Base-by-base conservation (phyloP, 139 green algal species). In the Astrephomene gubernaculifera region DNA sequence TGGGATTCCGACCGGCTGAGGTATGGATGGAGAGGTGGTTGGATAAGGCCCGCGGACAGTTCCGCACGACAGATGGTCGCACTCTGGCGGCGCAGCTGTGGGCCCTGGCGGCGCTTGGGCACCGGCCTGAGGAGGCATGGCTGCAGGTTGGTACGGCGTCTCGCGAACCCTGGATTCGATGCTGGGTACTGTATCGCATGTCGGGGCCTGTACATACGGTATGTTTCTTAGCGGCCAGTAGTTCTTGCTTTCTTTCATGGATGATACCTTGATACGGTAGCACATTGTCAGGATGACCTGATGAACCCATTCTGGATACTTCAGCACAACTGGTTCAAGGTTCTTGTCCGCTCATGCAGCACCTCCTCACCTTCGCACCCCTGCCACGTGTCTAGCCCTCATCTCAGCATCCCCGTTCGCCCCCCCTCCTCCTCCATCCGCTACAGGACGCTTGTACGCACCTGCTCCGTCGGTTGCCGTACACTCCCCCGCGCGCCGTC, bases 381-480 rank as follows among this genome's bases (percentile, higher is more conserved):
- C n/a, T n/a, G n/a, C n/a, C n/a, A n/a, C n/a, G n/a, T n/a, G n/a
- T n/a, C n/a, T n/a, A n/a, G n/a, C n/a, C n/a, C n/a, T n/a, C n/a
- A n/a, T n/a, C n/a, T 10, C 17, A 25, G 24, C 31, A 21, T 35
- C 19, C 12, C 24, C 22, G 7, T 10, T 65, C 24, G 57, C 31
- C 21, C 21, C 14, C 22, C 57, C 57, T 65, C 57, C 24, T 21
- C 24, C 24, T 10, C 7, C 57, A 21, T 25, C 8, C 24, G 21
- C 57, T 65, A 22, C 75, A 82, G 75, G 75, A 82, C 36, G 29
- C 71, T 19, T 82, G 54, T 12, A 38, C 57, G 12, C 75, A 82
- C 60, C 39, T 82, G 7, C 27, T 6, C 19, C 57, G 57, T 19
- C 38, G 75, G 2, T 35, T 82, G 57, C 57, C 57, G 9, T 57